Evolutionary conservation across 345 rosid species (phyloP).

Genomic region (Cardamine chenopodiifolia): DNA sequence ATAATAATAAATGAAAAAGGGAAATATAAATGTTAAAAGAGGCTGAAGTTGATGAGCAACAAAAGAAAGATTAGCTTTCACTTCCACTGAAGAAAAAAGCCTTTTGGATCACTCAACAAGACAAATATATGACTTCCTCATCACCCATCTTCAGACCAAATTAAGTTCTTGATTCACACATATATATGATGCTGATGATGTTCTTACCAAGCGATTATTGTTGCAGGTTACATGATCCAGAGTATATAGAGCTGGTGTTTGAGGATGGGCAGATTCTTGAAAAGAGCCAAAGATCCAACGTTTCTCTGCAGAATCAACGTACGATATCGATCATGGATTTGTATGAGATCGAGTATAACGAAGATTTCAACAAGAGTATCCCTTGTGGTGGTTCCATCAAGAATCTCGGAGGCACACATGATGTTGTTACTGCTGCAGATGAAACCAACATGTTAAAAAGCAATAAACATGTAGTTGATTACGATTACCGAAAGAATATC

Average conservation of each 20-base stretch:
- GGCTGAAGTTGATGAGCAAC: slow-evolving; percentile 23
- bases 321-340: slow-evolving; percentile 37
- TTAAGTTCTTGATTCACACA: slow-evolving; percentile 34
- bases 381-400: slow-evolving; percentile 7
- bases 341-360: slow-evolving; percentile 39
- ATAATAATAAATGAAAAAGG: background rate
- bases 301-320: slow-evolving; percentile 29
- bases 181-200: background rate
- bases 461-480: slow-evolving; percentile 1
- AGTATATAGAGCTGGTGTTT: slow-evolving; percentile 40
- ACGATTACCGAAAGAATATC: slow-evolving; percentile 5
- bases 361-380: slow-evolving; percentile 34
- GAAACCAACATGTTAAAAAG: slow-evolving; percentile 8
- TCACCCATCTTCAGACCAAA: slow-evolving; percentile 34
- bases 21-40: slow-evolving; percentile 15
- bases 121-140: slow-evolving; percentile 34
- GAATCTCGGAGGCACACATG: slow-evolving; percentile 25
- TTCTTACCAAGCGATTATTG: slow-evolving; percentile 35
- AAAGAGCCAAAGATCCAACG: slow-evolving; percentile 32
- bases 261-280: slow-evolving; percentile 44
- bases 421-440: background rate
- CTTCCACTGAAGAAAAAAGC: slow-evolving; percentile 1
- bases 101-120: slow-evolving; percentile 19
- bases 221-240: slow-evolving; percentile 39
- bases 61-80: slow-evolving; percentile 29